Percentiles rank a stretch among this genome's conserved stretches.
phyloP scores from a whole-genome alignment of 352 stramenopile species.

The Halophytophthora polymorphica region DNA sequence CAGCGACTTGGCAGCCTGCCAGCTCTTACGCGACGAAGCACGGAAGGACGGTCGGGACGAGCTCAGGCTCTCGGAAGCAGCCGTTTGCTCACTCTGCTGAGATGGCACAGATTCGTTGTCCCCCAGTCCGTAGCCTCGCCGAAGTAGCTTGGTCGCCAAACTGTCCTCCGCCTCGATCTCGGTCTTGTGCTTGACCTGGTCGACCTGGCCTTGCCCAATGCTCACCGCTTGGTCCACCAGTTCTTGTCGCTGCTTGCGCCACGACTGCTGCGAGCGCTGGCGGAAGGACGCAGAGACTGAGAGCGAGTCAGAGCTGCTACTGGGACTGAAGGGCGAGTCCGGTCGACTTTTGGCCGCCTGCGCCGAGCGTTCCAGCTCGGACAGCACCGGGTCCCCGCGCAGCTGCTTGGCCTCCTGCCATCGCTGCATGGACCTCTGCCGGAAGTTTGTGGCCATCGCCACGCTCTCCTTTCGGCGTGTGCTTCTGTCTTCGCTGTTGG shows the following conservation, averaged over 20 bases:
- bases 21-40: too few species aligned
- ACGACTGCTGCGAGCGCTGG: constrained; percentile 57
- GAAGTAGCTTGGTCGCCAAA: constrained; percentile 41
- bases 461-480: constrained; percentile 39
- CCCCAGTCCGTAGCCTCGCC: constrained; percentile 49
- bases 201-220: constrained; percentile 15
- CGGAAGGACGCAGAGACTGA: constrained; percentile 32
- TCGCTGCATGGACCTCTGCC: constrained; percentile 30
- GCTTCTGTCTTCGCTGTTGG: constrained; percentile 17
- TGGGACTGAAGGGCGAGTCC: constrained; percentile 7
- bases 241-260: constrained; percentile 49
- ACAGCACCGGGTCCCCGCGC: constrained; percentile 42
- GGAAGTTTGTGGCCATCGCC: constrained; percentile 42
- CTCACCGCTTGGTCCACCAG: constrained; percentile 30
- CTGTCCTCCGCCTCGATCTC: constrained; percentile 16
- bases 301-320: constrained; percentile 3
- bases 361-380: constrained; percentile 26
- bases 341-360: constrained; percentile 20
- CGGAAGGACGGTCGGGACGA: too few species aligned
- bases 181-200: not conserved
- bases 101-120: too few species aligned
- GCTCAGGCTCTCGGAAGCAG: too few species aligned
- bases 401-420: constrained; percentile 50
- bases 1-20: not conserved
- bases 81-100: too few species aligned